Percentiles rank a stretch among this genome's conserved stretches.
Conservation (phyloP, 2,329 filamentous ascomycete species). For the Fusarium coffeatum region DNA sequence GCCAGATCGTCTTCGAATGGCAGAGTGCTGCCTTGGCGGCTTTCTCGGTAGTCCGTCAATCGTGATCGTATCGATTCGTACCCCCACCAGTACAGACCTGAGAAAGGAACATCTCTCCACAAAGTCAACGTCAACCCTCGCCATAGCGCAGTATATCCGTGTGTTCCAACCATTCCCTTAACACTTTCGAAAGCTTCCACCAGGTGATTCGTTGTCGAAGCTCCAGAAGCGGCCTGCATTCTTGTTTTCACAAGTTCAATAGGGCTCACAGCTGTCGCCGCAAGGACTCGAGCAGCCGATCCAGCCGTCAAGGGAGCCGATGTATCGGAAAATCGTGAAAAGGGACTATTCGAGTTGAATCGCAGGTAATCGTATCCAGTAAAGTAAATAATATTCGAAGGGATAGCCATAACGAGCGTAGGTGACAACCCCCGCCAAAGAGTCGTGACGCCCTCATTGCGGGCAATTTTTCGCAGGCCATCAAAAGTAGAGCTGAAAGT, state of each 20-base stretch:
- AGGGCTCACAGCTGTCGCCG: slow-evolving; percentile 85
- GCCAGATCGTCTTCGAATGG: slow-evolving; percentile 51
- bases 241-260: slow-evolving; percentile 95
- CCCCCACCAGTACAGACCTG: slow-evolving; percentile 97
- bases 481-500: slow-evolving; percentile 93
- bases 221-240: slow-evolving; percentile 79
- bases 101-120: slow-evolving; percentile 98
- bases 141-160: slow-evolving; percentile 89
- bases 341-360: slow-evolving; percentile 76
- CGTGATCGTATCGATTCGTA: slow-evolving; percentile 85
- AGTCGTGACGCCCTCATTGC: slow-evolving; percentile 87
- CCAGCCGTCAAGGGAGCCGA: slow-evolving; percentile 86
- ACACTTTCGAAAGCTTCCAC: slow-evolving; percentile 81
- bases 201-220: slow-evolving; percentile 75
- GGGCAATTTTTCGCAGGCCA: slow-evolving; percentile 91
- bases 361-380: slow-evolving; percentile 97
- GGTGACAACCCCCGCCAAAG: slow-evolving; percentile 96
- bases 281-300: slow-evolving; percentile 79
- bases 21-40: slow-evolving; percentile 57
- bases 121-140: slow-evolving; percentile 88
- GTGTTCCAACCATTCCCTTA: slow-evolving; percentile 78
- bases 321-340: slow-evolving; percentile 72
- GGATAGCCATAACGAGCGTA: slow-evolving; percentile 92
- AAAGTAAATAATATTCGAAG: slow-evolving; percentile 98
- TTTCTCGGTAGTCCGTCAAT: slow-evolving; percentile 75